Percentiles rank a stretch among this genome's conserved stretches.
phyloP scores from a whole-genome alignment of 2,329 filamentous ascomycete genomes.

The Cryphonectria japonica region DNA sequence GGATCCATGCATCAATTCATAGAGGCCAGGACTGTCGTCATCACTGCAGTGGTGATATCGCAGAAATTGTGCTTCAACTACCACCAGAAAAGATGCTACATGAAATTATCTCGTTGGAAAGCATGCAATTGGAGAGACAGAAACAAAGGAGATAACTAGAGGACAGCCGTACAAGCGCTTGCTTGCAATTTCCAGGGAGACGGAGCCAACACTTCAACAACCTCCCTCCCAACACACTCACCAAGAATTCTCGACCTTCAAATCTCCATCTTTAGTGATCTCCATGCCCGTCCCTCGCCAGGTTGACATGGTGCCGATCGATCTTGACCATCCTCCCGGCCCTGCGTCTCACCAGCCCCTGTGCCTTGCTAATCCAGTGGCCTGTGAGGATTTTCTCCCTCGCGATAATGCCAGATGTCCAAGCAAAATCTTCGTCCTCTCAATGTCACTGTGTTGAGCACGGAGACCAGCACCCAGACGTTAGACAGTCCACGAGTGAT shows the following conservation, averaged over 20 bases:
- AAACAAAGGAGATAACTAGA: not conserved
- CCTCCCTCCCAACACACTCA: not conserved
- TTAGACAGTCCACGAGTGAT: not conserved
- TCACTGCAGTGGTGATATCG: not conserved
- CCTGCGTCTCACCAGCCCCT: not conserved
- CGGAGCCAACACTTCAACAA: not conserved
- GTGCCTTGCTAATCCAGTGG: not conserved
- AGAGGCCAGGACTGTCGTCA: not conserved
- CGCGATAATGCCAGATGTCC: not conserved
- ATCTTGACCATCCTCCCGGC: not conserved
- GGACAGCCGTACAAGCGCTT: not conserved
- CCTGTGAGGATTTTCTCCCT: not conserved
- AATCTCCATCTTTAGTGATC: not conserved
- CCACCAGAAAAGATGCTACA: not conserved
- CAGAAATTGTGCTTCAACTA: not conserved
- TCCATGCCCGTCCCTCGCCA: not conserved
- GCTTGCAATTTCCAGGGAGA: not conserved
- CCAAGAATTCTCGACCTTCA: not conserved
- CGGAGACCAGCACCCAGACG: not conserved
- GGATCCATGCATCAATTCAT: not conserved
- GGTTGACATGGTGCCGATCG: not conserved
- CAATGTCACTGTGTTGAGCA: not conserved
- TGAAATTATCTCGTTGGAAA: not conserved
- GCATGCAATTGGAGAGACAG: not conserved
- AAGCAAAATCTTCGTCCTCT: not conserved